Percentiles rank a stretch among this genome's conserved stretches.
Conservation (phyloP, 2,329 filamentous ascomycete species). For the Clonostachys chloroleuca region DNA sequence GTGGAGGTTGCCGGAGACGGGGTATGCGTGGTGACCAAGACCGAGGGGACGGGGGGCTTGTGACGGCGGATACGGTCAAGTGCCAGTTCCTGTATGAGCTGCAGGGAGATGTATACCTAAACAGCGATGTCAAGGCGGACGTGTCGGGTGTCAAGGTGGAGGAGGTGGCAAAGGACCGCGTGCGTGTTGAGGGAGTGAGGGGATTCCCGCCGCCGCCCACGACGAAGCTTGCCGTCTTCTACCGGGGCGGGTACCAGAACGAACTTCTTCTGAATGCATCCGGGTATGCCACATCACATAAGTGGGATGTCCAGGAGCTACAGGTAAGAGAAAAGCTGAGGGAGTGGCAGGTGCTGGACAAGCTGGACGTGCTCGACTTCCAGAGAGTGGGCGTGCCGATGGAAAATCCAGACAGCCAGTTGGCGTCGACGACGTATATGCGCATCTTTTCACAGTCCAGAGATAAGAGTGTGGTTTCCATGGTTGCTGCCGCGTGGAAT, state of each 20-base stretch:
- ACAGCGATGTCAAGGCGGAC: conserved; percentile 40
- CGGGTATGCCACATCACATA: conserved; percentile 40
- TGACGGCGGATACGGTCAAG: conserved; percentile 27
- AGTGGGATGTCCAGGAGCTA: conserved; percentile 42
- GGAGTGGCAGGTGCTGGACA: conserved; percentile 24
- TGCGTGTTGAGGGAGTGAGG: conserved; percentile 30
- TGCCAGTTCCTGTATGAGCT: conserved; percentile 45
- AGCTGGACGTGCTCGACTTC: conserved; percentile 47
- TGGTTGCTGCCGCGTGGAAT: conserved; percentile 19
- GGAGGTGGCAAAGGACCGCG: conserved; percentile 25
- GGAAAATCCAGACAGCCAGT: conserved; percentile 29
- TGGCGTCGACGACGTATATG: conserved; percentile 35
- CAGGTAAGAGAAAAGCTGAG: conserved; percentile 37
- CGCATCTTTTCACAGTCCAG: conserved; percentile 35
- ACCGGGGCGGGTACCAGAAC: conserved; percentile 39
- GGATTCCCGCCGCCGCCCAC: conserved; percentile 38
- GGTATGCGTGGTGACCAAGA: conserved; percentile 41
- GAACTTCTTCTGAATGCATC: conserved; percentile 38
- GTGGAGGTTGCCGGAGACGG: conserved; percentile 41
- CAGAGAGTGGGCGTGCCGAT: conserved; percentile 24
- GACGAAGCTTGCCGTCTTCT: conserved; percentile 47
- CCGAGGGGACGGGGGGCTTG: conserved; percentile 34
- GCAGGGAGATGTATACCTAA: conserved; percentile 40
- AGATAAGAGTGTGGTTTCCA: conserved; percentile 14
- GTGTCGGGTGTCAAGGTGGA: conserved; percentile 25